Evolutionary conservation across 352 stramenopile species (phyloP).

Genomic region (Peronospora destructor): DNA sequence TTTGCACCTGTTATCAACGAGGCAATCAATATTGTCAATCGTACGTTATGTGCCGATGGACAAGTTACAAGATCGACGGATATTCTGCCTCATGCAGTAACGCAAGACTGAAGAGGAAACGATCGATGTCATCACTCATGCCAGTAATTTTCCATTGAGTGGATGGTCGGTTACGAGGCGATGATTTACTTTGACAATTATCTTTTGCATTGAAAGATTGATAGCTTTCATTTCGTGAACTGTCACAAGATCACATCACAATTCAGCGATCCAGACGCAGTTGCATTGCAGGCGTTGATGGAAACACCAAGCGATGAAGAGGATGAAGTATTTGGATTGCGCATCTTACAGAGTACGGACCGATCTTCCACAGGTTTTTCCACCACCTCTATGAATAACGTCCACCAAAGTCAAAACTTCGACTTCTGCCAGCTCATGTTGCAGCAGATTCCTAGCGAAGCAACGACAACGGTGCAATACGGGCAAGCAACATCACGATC

Average conservation of each 20-base stretch:
- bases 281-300: too few species aligned
- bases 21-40: conserved; percentile 72
- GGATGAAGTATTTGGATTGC: conserved; percentile 47
- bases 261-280: too few species aligned
- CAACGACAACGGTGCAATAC: conserved; percentile 17
- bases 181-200: conserved; percentile 83
- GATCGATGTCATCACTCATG: conserved; percentile 78
- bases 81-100: conserved; percentile 60
- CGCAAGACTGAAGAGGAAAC: conserved; percentile 85
- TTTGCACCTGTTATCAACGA: conserved; percentile 85
- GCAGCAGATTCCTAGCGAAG: conserved; percentile 7
- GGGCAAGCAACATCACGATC: conserved; percentile 23
- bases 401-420: conserved; percentile 23
- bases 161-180: conserved; percentile 78
- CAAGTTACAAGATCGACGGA: conserved; percentile 82
- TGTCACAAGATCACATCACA: too few species aligned
- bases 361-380: conserved; percentile 59
- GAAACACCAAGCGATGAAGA: conserved; percentile 75
- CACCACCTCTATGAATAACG: conserved; percentile 30
- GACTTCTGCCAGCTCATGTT: conserved; percentile 24
- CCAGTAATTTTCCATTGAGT: conserved; percentile 70
- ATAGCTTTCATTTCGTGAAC: conserved; percentile 87
- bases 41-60: conserved; percentile 83
- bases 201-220: conserved; percentile 67
- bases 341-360: conserved; percentile 39